Base-by-base conservation (phyloP, 495 filamentous ascomycete species). In the Aspergillus indologenus region DNA sequence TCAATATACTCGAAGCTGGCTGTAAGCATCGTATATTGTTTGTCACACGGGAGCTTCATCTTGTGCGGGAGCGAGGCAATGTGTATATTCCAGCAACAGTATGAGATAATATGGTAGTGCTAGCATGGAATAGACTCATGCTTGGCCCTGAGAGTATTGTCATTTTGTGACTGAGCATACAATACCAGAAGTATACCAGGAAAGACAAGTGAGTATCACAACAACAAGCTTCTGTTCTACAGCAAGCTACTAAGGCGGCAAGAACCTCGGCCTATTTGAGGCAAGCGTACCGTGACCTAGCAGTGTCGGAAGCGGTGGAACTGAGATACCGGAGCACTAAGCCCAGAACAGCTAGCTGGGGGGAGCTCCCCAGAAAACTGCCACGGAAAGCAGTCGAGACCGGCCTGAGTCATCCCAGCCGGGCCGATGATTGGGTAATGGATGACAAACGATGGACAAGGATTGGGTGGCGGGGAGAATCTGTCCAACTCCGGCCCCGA, bases 401-500 rank as follows among this genome's bases (percentile, higher is more conserved):
- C 47, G 21, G 19, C 7, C 15, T 50, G 19, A 26, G 15, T 50
- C 47, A 50, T 22, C 22, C 5, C n/a, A 15, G 9, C 47, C 21
- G 24, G 14, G 23, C 5, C 23, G 21, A 24, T 31, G 48, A 51
- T 51, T 51, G 48, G 48, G 15, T 24, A 11, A 17, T 2, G 14
- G 48, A 23, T 51, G 48, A 51, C 48, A 51, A 51, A 18, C 48
- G 24, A 24, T 26, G 14, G 48, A 18, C 24, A 11, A 15, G 29
- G 22, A 51, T 51, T 51, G 48, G 48, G 23, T 19, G 48, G 24
- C 48, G 48, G 22, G 48, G 48, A 51, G 48, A 14, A 7, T 17
- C 18, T 18, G 48, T 51, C 48, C 48, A 51, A 51, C 48, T 51
- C 48, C 48, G 48, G 48, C 48, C 48, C 48, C 48, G 48, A 51